Conservation (phyloP, 192 early-diverging fungal genomes). For the Haplosporangium gracile region DNA sequence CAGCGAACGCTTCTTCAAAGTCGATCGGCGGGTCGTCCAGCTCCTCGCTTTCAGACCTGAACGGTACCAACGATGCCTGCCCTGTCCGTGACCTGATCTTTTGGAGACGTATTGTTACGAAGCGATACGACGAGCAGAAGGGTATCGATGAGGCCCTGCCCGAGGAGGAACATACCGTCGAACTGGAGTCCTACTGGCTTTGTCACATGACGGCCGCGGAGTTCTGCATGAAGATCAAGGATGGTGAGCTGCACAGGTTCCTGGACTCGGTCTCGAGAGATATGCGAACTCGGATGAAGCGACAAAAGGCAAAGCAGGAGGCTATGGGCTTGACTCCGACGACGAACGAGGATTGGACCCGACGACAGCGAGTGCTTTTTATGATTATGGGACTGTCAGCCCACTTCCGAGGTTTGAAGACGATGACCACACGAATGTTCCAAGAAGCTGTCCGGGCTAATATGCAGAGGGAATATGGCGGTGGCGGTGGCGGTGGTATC, state of each 20-base stretch:
- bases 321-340: not conserved
- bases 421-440: slow-evolving; percentile 22
- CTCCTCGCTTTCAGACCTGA: not conserved
- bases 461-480: not conserved
- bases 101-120: slow-evolving; percentile 51
- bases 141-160: slow-evolving; percentile 33
- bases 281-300: slow-evolving; percentile 12
- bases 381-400: slow-evolving; percentile 58
- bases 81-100: slow-evolving; percentile 35
- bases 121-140: slow-evolving; percentile 44
- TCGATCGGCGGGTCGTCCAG: not conserved
- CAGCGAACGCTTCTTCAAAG: not conserved
- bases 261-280: slow-evolving; percentile 29
- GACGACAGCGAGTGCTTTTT: slow-evolving; percentile 44
- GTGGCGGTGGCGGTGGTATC: not conserved
- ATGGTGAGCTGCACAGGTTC: slow-evolving; percentile 4
- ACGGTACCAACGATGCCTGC: not conserved
- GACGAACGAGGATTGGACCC: slow-evolving; percentile 15
- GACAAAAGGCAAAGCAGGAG: slow-evolving; percentile 12
- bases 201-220: slow-evolving; percentile 32
- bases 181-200: slow-evolving; percentile 39
- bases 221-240: slow-evolving; percentile 29
- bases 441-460: slow-evolving; percentile 1
- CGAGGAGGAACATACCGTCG: slow-evolving; percentile 17
- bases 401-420: slow-evolving; percentile 42